These are phyloP conservation scores for Gossypium gossypioides DNA, from an alignment of 441 rosid genomes.

Conservation along the genomic window DNA sequence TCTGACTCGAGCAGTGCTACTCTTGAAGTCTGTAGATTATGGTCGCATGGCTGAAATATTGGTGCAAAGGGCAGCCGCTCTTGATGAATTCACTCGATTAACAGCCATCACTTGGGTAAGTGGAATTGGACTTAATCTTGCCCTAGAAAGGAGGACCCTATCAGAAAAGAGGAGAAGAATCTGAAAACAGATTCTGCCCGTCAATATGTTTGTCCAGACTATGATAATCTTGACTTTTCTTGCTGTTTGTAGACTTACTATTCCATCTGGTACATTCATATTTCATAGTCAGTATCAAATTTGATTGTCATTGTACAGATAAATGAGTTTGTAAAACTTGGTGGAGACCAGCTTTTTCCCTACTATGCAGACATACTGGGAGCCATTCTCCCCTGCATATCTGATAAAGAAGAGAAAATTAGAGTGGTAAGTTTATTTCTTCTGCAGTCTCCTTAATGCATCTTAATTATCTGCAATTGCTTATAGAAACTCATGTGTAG, in stretches of 20 bases:
- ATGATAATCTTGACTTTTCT: constrained; percentile 7
- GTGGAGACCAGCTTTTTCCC: constrained; percentile 94
- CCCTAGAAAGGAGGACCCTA: background rate
- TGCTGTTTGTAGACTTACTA: background rate
- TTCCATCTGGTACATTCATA: background rate
- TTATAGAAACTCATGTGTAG: constrained; percentile 9
- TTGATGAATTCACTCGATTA: constrained; percentile 93
- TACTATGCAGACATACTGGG: constrained; percentile 94
- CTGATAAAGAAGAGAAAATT: constrained; percentile 98
- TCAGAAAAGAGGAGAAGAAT: background rate
- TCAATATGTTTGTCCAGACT: background rate
- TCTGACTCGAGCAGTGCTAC: constrained; percentile 83
- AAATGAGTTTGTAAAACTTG: constrained; percentile 97
- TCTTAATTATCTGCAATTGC: background rate
- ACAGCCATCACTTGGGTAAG: constrained; percentile 98
- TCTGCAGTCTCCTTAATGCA: background rate
- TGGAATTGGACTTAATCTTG: background rate
- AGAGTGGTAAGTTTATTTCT: constrained; percentile 66
- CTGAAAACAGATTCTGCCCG: background rate
- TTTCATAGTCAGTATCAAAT: background rate
- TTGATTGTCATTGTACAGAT: constrained; percentile 42
- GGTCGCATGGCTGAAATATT: constrained; percentile 99
- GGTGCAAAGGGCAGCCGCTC: constrained; percentile 87
- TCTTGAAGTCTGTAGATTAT: constrained; percentile 99
- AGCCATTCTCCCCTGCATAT: constrained; percentile 91